Evolutionary conservation across 345 rosid species (phyloP), one percentile per base, ranked within the genome.

Genomic region (Punica granatum): DNA sequence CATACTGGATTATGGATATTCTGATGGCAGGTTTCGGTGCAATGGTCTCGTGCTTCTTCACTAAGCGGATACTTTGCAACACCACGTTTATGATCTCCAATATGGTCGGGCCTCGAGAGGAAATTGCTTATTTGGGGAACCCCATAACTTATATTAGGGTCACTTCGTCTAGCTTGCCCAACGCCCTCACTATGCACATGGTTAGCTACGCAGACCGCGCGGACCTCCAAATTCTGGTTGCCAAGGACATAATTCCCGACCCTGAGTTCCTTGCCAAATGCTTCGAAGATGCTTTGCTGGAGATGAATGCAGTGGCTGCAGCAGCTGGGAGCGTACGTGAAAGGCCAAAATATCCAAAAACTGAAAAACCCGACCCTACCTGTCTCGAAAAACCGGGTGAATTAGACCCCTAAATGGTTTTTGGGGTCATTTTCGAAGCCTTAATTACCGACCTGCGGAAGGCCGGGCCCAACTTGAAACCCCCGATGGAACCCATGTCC

Each of bases 161-260:
- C 4, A 74, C 41, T 60, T 72, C 85, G 12, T 70, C 78, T 3
- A 71, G 81, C 71, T 23, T 81, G 35, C 84, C 88, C 10, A 85
- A 84, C 68, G 91, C 41, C 41, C 41, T 37, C 5, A 37, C 41
- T 4, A 37, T 88, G 92, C 85, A 85, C 83, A 82, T 82, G 90
- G 67, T 83, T 79, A 88, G 87, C 74, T 88, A 88, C 67, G 85
- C 81, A 5, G 87, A 84, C 10, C 79, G 70, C 68, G 90, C 85
- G 21, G 87, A 85, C 9, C 64, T 88, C 78, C 92, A 83, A 68
- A 64, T 88, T 51, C 23, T 87, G 69, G 92, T 75, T 46, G 89
- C 92, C 32, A 85, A 83, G 72, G 86, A 85, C 64, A 79, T 88
- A 3, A 79, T 88, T 26, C 92, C 87, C 18, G 90, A 85, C 48